A percentile compares a stretch with the other conserved stretches of the same genome.
Evolutionary conservation across 257 asterid genomes (phyloP).

Genomic region (Fraxinus americana): DNA sequence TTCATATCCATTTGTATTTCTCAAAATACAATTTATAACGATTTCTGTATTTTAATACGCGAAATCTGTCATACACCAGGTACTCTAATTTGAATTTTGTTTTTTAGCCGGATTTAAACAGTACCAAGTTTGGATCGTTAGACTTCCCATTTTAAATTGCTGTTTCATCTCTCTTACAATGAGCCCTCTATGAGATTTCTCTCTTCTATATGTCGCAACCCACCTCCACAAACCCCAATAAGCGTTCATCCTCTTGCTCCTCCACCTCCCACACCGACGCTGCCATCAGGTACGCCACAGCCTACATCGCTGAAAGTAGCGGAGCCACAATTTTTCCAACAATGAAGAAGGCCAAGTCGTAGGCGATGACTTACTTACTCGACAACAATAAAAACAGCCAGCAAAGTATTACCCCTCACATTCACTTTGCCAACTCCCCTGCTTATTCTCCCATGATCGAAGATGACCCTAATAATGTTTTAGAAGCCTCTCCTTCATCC

Average conservation of each 20-base stretch:
- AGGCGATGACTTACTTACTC: constrained; percentile 30
- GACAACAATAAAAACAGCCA: constrained; percentile 33
- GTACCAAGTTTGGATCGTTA: too few relatives aligned
- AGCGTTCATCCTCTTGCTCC: constrained; percentile 28
- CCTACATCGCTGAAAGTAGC: constrained; percentile 3
- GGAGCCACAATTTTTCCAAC: constrained; percentile 24
- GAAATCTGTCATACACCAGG: too few relatives aligned
- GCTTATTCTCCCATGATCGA: constrained; percentile 12
- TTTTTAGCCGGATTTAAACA: too few relatives aligned
- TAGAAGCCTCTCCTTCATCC: constrained; percentile 13
- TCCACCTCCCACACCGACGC: constrained; percentile 24
- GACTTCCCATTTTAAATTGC: neutral
- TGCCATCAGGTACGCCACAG: neutral
- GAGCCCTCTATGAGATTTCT: constrained; percentile 26
- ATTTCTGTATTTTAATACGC: too few relatives aligned
- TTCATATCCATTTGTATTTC: too few relatives aligned
- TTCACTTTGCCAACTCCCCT: constrained; percentile 29
- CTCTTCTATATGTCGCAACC: constrained; percentile 41
- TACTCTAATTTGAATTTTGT: too few relatives aligned
- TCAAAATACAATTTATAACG: too few relatives aligned
- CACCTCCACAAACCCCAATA: constrained; percentile 30
- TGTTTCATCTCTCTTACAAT: constrained; percentile 5
- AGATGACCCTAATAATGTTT: neutral
- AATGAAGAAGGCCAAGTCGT: constrained; percentile 48
- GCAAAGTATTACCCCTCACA: constrained; percentile 25